Base-by-base conservation (phyloP, 2,329 filamentous ascomycete species). In the Aureobasidium zeae region DNA sequence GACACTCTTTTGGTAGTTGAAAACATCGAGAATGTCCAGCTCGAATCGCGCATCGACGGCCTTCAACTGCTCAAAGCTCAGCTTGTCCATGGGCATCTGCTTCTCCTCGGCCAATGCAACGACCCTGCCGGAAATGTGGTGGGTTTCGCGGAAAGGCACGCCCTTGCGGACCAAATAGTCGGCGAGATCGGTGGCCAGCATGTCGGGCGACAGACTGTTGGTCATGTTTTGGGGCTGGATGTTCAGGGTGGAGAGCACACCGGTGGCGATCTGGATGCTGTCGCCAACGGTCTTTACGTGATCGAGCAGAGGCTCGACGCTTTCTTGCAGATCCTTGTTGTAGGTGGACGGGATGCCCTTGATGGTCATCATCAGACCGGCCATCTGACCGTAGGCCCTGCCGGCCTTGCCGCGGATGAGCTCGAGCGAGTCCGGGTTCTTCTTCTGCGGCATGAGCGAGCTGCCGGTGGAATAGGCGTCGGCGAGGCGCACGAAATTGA, bases 281-380 rank as follows among this genome's bases (percentile, higher is more conserved):
- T 93, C 83, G 45, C 73, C 74, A 49, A 91, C 73, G 5, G 85
- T 89, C 72, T 87, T 84, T 63, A 88, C 76, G 60, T 81, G 77
- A 62, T 93, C 85, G 36, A 94, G 75, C 66, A 94, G 77, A n/a
- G 83, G 81, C 70, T 93, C 83, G 49, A 85, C 80, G 47, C 77
- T 81, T 66, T 94, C 86, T 64, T 94, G 86, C n/a, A 93, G 65
- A 62, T 94, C 86, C 66, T 93, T 94, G 70, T 93, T 89, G 70
- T 93, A 93, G 3, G 83, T 86, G 31, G 76, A 83, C 2, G 85
- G 83, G 20, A 91, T 74, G 45, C 82, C 82, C 63, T 83, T 81
- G 62, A 80, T 71, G 26, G 79, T 84, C 67, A 79, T 80, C 74
- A 86, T 86, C 51, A 91, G 66, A 26, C 84, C 85, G 4, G 82